phyloP scores from a whole-genome alignment of 306 rosid species.

The Oemleria cerasiformis region DNA sequence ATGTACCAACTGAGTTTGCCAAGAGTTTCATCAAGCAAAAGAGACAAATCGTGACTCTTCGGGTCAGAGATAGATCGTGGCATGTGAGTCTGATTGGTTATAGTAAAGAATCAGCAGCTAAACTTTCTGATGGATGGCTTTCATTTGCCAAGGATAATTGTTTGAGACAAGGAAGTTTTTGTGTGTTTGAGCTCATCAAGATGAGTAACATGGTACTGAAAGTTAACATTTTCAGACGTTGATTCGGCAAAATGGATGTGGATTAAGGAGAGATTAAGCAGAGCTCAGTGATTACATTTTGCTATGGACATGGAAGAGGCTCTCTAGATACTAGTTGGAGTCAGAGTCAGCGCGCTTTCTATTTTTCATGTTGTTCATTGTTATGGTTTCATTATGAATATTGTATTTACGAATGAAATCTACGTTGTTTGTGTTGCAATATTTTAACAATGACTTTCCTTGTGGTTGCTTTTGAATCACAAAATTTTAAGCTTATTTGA shows the following conservation, averaged over 20 bases:
- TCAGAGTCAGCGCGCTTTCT: too few species aligned
- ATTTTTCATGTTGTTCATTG: too few species aligned
- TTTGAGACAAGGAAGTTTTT: conserved; percentile 6
- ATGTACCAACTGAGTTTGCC: background rate
- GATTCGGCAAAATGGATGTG: background rate
- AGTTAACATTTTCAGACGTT: conserved; percentile 12
- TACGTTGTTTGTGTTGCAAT: too few species aligned
- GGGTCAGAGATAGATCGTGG: conserved; percentile 11
- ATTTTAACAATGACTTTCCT: too few species aligned
- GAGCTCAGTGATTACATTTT: background rate
- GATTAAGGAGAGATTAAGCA: background rate
- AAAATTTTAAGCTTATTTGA: too few species aligned
- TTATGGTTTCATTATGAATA: too few species aligned
- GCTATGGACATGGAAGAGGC: background rate
- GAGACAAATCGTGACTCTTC: conserved; percentile 13
- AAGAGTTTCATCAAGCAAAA: background rate
- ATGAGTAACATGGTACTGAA: background rate
- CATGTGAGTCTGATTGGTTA: background rate
- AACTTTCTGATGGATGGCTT: background rate
- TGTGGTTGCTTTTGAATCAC: too few species aligned
- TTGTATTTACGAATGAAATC: too few species aligned
- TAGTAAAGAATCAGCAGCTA: background rate
- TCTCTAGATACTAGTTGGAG: too few species aligned
- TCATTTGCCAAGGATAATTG: conserved; percentile 11
- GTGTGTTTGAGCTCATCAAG: conserved; percentile 8